phyloP scores from a whole-genome alignment of 2,329 filamentous ascomycete species.

The Trichoderma asperellum region DNA sequence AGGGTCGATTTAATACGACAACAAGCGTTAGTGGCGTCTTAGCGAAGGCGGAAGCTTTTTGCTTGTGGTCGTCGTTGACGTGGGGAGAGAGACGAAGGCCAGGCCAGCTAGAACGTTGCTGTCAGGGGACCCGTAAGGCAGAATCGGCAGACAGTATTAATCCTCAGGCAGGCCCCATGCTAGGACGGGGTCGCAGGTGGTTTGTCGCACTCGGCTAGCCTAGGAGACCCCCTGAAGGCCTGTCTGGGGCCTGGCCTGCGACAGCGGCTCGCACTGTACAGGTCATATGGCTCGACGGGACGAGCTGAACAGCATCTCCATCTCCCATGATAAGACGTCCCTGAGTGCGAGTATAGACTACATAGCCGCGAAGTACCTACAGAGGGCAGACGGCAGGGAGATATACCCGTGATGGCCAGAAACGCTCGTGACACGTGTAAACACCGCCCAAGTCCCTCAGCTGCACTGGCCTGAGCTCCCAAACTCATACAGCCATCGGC shows the following conservation, averaged over 20 bases:
- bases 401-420: not conserved
- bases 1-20: slow-evolving; percentile 16
- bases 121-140: slow-evolving; percentile 29
- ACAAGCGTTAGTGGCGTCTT: slow-evolving; percentile 28
- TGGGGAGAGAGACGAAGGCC: slow-evolving; percentile 27
- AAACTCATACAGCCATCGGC: not conserved
- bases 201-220: not conserved
- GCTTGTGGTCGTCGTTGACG: slow-evolving; percentile 28
- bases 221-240: slow-evolving; percentile 4
- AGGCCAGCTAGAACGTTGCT: slow-evolving; percentile 7
- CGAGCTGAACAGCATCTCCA: not conserved
- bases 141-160: slow-evolving; percentile 26
- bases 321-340: slow-evolving; percentile 4
- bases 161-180: slow-evolving; percentile 26
- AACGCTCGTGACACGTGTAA: slow-evolving; percentile 19
- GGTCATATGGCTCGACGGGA: not conserved
- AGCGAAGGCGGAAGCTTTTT: slow-evolving; percentile 31
- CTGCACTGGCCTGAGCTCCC: slow-evolving; percentile 11
- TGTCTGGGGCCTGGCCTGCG: not conserved
- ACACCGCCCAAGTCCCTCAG: not conserved
- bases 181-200: slow-evolving; percentile 21
- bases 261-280: slow-evolving; percentile 8
- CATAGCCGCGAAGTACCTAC: not conserved
- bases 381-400: not conserved
- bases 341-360: not conserved